phyloP scores from a whole-genome alignment of 257 asterid species.

The Ilex asprella region DNA sequence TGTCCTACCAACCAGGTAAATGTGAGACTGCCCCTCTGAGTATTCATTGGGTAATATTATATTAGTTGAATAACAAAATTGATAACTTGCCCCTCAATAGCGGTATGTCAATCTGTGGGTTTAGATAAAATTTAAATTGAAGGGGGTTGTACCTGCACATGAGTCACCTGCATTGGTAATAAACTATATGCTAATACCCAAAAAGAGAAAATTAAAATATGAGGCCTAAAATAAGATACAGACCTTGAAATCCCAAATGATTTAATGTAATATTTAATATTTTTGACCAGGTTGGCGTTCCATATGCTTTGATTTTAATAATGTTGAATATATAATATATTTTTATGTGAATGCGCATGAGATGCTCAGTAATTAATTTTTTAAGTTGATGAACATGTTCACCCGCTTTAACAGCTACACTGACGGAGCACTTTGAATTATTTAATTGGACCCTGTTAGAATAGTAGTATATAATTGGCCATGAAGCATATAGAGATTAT shows the following conservation, averaged over 20 bases:
- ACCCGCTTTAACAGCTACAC: conserved; percentile 35
- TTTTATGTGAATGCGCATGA: conserved; percentile 25
- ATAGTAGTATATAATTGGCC: too few relatives aligned
- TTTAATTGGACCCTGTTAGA: conserved; percentile 1
- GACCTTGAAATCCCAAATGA: conserved; percentile 11
- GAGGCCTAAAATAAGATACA: conserved; percentile 12
- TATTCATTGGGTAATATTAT: too few relatives aligned
- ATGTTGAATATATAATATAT: conserved; percentile 7
- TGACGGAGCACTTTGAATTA: conserved; percentile 14
- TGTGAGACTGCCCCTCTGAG: too few relatives aligned
- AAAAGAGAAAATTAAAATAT: conserved; percentile 13
- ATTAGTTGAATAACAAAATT: too few relatives aligned
- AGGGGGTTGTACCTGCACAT: conserved; percentile 22
- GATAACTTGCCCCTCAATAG: too few relatives aligned
- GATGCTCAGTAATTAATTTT: conserved; percentile 20
- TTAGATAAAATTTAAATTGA: conserved; percentile 8
- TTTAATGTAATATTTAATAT: conserved; percentile 4
- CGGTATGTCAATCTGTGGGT: conserved; percentile 17
- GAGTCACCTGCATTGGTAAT: conserved; percentile 16
- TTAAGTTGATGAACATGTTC: conserved; percentile 28
- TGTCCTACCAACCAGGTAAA: too few relatives aligned
- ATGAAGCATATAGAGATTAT: not conserved
- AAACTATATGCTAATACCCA: conserved; percentile 15
- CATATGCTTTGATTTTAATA: conserved; percentile 15
- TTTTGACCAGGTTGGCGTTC: conserved; percentile 24